These are phyloP conservation scores for Magnusiomyces tetraspermus DNA, from an alignment of 1,139 yeast species.

Conservation along the genomic window DNA sequence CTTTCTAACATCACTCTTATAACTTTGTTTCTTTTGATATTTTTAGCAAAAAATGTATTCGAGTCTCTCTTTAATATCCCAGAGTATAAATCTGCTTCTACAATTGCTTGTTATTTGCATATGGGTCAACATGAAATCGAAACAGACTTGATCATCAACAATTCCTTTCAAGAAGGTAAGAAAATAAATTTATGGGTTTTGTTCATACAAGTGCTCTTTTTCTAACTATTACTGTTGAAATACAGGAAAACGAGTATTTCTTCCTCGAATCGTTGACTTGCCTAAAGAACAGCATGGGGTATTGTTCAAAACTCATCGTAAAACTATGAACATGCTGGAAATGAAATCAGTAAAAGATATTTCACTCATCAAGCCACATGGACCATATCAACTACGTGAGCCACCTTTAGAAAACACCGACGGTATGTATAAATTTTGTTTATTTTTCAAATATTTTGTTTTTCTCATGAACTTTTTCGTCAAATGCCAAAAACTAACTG, in stretches of 20 bases:
- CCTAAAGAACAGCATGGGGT: slow-evolving; percentile 13
- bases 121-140: slow-evolving; percentile 57
- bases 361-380: slow-evolving; percentile 47
- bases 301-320: slow-evolving; percentile 33
- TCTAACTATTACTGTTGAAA: too few relatives aligned
- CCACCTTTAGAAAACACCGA: slow-evolving; percentile 37
- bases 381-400: slow-evolving; percentile 59
- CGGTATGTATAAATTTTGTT: slow-evolving; percentile 10
- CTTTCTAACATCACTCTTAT: background rate
- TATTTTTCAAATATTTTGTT: background rate
- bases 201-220: too few relatives aligned
- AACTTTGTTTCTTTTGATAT: background rate
- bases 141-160: slow-evolving; percentile 42
- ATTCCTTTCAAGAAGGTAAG: slow-evolving; percentile 41
- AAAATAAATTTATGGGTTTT: background rate
- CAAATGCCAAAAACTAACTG: slow-evolving; percentile 22
- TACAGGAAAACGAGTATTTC: slow-evolving; percentile 28
- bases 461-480: too few relatives aligned
- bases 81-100: slow-evolving; percentile 38
- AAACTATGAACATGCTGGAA: slow-evolving; percentile 51
- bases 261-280: slow-evolving; percentile 30
- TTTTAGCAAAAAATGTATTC: slow-evolving; percentile 27
- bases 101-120: slow-evolving; percentile 54
- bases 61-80: slow-evolving; percentile 31
- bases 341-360: slow-evolving; percentile 40